Conservation (phyloP, 1,284 basidiomycete species). For the Phlebopus sp. region DNA sequence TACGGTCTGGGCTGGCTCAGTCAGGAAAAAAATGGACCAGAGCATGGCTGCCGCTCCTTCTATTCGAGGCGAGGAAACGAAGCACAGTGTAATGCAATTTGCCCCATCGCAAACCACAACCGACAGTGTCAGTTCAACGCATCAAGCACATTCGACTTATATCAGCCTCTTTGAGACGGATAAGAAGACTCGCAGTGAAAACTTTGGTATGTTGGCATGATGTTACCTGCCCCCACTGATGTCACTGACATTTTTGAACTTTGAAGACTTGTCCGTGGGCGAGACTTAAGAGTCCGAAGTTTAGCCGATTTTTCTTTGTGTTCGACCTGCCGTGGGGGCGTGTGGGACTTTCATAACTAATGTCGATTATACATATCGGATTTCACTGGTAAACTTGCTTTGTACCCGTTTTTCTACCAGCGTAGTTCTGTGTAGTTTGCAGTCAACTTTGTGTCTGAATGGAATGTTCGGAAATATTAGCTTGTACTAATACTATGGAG, state of each 20-base stretch:
- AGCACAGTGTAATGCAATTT: conserved; percentile 4
- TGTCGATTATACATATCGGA: too few species aligned
- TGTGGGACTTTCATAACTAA: too few species aligned
- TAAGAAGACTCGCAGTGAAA: background rate
- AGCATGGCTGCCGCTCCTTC: background rate
- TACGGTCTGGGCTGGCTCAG: conserved; percentile 6
- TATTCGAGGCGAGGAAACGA: background rate
- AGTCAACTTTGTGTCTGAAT: too few species aligned
- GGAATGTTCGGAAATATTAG: too few species aligned
- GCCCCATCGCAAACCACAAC: background rate
- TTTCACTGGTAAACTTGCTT: too few species aligned
- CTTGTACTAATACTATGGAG: too few species aligned
- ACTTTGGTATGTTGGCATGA: background rate
- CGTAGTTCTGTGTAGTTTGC: too few species aligned
- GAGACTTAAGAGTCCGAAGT: too few species aligned
- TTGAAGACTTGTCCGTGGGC: too few species aligned
- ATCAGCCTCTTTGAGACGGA: background rate
- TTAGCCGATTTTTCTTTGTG: too few species aligned
- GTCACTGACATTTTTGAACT: background rate
- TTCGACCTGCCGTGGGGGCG: too few species aligned
- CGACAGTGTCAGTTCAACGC: background rate
- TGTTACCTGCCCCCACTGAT: background rate
- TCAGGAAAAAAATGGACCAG: background rate
- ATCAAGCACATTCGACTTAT: background rate
- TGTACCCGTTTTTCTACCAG: too few species aligned